Conservation (phyloP, 148 eudicot species). For the Heliosperma pusillum region DNA sequence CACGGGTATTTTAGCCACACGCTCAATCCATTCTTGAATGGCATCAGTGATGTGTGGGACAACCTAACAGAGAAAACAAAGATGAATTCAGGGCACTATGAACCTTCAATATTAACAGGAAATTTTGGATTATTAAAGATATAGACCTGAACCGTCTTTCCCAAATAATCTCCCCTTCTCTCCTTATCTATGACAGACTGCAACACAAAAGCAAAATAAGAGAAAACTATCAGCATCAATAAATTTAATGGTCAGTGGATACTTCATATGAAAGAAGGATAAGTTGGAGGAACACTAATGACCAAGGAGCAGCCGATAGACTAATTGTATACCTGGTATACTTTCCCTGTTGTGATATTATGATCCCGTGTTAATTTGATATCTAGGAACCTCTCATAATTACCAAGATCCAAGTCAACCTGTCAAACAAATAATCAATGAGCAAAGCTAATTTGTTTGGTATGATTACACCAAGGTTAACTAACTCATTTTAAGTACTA, state of each 20-base stretch:
- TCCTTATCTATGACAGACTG: conserved; percentile 91
- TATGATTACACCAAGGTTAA: background rate
- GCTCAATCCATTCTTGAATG: conserved; percentile 94
- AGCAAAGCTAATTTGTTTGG: background rate
- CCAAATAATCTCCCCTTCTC: conserved; percentile 93
- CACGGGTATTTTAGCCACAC: conserved; percentile 82
- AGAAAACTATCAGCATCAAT: conserved; percentile 8
- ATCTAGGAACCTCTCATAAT: conserved; percentile 91
- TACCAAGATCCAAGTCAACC: conserved; percentile 99
- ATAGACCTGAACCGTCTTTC: conserved; percentile 86
- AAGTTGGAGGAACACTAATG: background rate
- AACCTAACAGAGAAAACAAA: conserved; percentile 46
- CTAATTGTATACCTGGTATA: conserved; percentile 60
- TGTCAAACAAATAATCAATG: conserved; percentile 23
- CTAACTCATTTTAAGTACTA: too few species aligned
- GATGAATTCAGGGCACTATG: background rate
- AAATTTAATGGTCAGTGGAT: conserved; percentile 10
- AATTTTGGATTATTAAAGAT: conserved; percentile 6
- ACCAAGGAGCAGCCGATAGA: conserved; percentile 8
- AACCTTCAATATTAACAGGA: conserved; percentile 9
- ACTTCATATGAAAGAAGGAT: background rate
- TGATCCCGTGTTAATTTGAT: conserved; percentile 78
- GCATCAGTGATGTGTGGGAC: conserved; percentile 98
- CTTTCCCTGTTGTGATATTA: conserved; percentile 93
- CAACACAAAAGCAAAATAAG: conserved; percentile 20